Base-by-base conservation (phyloP, 129 eudicot species). In the Helichrysum umbraculigerum region DNA sequence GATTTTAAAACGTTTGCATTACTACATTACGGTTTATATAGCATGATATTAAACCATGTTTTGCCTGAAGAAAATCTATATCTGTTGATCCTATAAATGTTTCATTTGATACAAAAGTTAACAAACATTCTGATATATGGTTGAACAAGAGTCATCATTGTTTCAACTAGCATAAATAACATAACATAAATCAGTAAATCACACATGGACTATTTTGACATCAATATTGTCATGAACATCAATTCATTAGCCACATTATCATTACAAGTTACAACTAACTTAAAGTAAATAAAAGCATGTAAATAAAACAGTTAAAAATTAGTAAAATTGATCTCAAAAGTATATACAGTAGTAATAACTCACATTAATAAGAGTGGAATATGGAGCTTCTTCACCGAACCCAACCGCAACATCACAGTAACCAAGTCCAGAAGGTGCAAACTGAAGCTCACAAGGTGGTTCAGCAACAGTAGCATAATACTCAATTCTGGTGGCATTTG, bases 391-490 rank as follows among this genome's bases (percentile, higher is more conserved):
- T 52, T 52, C 83, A 22, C 98, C 97, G 33, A 85, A 90, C 0
- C 98, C 98, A 54, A 75, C 78, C 65, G 83, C 82, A 16, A 93
- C 74, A 76, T 93, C 98, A 70, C 97, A 90, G 60, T 90, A 93
- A 28, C 97, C 98, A 52, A 90, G 93, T 11, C 98, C 97, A 3
- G 98, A 93, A n/a, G 77, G 85, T 7, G 80, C 97, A 68, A 79
- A 88, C 73, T 82, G 85, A 64, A 93, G 78, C 74, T 93, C 93
- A 78, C 98, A 93, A 15, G 95, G 60, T 12, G 97, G 98, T 73
- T 90, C 98, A 7, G 89, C 87, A 1, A 85, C 86, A 22, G 98
- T 93, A 22, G 98, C 98, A 70, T 86, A 93, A 85, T 90, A 93
- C 72, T 93, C 91, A 21, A 93, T 86, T 78, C 98, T 79, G 62